Evolutionary conservation across 2,329 filamentous ascomycete genomes (phyloP), one percentile per base, ranked within the genome.

Genomic region (Scedosporium boydii): DNA sequence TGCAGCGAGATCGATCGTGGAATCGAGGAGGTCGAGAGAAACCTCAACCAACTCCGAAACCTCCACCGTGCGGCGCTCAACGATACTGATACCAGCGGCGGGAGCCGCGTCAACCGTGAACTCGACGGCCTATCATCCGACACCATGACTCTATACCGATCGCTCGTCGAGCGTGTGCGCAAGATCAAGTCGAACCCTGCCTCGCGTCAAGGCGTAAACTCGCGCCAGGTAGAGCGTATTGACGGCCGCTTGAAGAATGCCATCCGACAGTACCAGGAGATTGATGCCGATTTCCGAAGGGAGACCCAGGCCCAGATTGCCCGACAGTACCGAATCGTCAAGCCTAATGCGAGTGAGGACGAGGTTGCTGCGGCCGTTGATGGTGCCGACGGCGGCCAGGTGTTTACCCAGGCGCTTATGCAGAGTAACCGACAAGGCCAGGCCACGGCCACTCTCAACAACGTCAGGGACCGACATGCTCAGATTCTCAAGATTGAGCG

Each of bases 401-500:
- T 96, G 67, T 98, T 98, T 77, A 87, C 88, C 71, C 90, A 96
- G 74, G 90, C 91, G 63, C 82, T 97, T 70, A 85, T 96, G 79
- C 85, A 88, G 77, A 90, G 86, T 73, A 89, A 89, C 75, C 87
- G 91, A 70, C 86, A 87, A 71, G 90, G 91, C 59, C 89, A 96
- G 74, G 90, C 91, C 51, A 87, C 89, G 66, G 85, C 87, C 44
- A 91, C 91, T 42, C 82, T 96, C 62, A 84, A 84, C 68, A 91
- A 91, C 67, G 91, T 96, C 42, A 84, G 89, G 74, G 86, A 90
- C 70, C 89, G 95, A 67, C 92, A 96, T 74, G 86, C 86, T 60
- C 92, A 90, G 51, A 89, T 99, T 68, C 85, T 92, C 76, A 93
- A 96, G 82, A 96, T 98, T 71, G 92, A 96, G 78, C 81, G 85